Evolutionary conservation across 106 monocot genomes (phyloP), one percentile per base, ranked within the genome.

Genomic region (Triglochin maritima): DNA sequence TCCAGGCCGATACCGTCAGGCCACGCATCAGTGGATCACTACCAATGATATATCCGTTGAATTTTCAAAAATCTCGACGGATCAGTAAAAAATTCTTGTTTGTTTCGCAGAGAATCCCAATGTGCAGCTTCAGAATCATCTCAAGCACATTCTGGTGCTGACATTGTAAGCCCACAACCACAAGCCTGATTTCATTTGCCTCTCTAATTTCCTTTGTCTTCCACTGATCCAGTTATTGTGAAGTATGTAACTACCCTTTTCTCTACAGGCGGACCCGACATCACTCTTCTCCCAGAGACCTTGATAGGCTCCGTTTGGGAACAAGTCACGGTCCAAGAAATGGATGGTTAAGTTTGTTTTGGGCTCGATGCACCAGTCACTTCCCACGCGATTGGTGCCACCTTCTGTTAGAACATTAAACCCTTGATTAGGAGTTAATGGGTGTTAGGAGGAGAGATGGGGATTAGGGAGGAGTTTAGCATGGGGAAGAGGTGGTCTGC

Each of bases 211-310:
- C 57, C 72, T 86, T 62, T 80, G 65, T 61, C 92, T 76, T 17
- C 92, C 92, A 66, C 75, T 89, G 15, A 92, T 84, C 98, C 98
- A 98, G 55, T 98, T 98, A 68, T 98, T 98, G 64, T 98, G 98
- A 47, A 98, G 74, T 43, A 89, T 72, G 4, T 79, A 9, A 62
- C 98, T 92, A 11, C 88, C 88, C 14, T 79, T 42, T 62, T 77
- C 69, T 59, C 4, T 53, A 55, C 92, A 98, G 15, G 78, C 79
- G 54, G 76, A 80, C 57, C 17, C 59, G 44, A 92, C 88, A 69
- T 84, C 69, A 42, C 5, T 15, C 72, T 83, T 80, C 79, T 78
- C 80, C 98, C 98, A 98, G 2, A 92, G 59, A 1, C 88, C 80
- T 59, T 73, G 77, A 68, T 79, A 98, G 44, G 98, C 98, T 72